Conservation (phyloP, 2,329 filamentous ascomycete species). For the Gnomoniopsis sp. region DNA sequence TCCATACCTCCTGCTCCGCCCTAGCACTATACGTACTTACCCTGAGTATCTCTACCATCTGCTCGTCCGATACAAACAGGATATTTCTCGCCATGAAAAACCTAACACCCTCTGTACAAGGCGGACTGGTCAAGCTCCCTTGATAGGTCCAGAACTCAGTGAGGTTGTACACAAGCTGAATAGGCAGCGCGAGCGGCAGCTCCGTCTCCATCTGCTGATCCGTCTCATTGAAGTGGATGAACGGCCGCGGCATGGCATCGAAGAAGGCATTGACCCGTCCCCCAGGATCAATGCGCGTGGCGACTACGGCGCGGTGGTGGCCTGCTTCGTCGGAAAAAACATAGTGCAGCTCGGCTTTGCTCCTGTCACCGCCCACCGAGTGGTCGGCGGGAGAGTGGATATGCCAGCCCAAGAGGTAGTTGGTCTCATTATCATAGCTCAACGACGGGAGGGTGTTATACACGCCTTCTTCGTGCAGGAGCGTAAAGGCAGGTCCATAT, state of each 20-base stretch:
- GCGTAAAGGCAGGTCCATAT: constrained; percentile 32
- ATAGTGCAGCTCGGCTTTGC: constrained; percentile 45
- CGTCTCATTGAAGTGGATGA: constrained; percentile 36
- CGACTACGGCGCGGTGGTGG: constrained; percentile 41
- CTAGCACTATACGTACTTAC: constrained; percentile 42
- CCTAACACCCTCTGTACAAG: constrained; percentile 41
- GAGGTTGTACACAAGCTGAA: constrained; percentile 36
- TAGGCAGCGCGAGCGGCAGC: constrained; percentile 26
- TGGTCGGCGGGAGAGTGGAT: constrained; percentile 50
- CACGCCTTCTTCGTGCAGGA: constrained; percentile 20
- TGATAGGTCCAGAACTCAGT: constrained; percentile 46
- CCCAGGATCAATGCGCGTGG: constrained; percentile 42
- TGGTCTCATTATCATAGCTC: constrained; percentile 41
- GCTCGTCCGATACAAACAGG: constrained; percentile 38
- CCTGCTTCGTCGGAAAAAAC: constrained; percentile 42
- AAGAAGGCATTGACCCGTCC: constrained; percentile 36
- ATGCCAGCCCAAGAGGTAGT: constrained; percentile 48
- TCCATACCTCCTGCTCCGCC: constrained; percentile 42
- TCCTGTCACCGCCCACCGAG: constrained; percentile 37
- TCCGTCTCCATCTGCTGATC: not conserved
- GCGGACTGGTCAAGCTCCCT: constrained; percentile 44
- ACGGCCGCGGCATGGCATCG: constrained; percentile 33
- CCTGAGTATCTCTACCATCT: constrained; percentile 44
- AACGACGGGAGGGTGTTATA: constrained; percentile 36
- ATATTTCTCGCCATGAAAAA: constrained; percentile 32